Percentiles rank a stretch among this genome's conserved stretches.
Evolutionary conservation across 1,284 basidiomycete species (phyloP).

Genomic region (Rhizoctonia solani): DNA sequence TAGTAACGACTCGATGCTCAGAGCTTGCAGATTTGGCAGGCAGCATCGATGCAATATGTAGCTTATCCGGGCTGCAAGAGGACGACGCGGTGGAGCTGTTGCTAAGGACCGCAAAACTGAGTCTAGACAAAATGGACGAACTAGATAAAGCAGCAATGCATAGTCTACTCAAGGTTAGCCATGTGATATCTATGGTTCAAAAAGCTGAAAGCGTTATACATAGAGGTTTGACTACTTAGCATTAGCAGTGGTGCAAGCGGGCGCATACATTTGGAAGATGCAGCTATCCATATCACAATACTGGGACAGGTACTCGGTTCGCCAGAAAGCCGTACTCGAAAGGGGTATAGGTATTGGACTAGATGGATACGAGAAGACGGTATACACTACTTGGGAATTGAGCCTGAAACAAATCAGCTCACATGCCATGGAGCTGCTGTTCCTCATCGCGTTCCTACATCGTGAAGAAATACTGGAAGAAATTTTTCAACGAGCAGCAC

Average conservation of each 20-base stretch:
- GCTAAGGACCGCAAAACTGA: background rate
- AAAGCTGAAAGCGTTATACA: background rate
- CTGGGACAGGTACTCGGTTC: background rate
- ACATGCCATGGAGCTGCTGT: constrained; percentile 7
- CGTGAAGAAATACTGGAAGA: background rate
- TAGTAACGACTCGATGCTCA: constrained; percentile 24
- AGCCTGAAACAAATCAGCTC: background rate
- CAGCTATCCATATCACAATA: background rate
- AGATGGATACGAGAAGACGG: background rate
- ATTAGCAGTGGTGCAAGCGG: constrained; percentile 20
- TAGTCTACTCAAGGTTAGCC: background rate
- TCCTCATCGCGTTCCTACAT: constrained; percentile 7
- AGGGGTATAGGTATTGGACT: background rate
- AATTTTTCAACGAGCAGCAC: constrained; percentile 8
- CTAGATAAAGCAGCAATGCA: background rate
- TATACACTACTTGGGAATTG: constrained; percentile 12
- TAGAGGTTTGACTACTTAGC: background rate
- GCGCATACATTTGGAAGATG: constrained; percentile 10
- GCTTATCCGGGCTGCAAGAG: background rate
- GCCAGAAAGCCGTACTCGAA: background rate
- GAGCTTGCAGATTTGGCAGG: background rate
- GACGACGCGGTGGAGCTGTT: constrained; percentile 2
- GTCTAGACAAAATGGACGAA: background rate
- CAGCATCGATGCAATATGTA: background rate
- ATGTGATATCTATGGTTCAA: background rate